phyloP scores from a whole-genome alignment of 208 protist genomes.

The Jaenimonas drosophilae region DNA sequence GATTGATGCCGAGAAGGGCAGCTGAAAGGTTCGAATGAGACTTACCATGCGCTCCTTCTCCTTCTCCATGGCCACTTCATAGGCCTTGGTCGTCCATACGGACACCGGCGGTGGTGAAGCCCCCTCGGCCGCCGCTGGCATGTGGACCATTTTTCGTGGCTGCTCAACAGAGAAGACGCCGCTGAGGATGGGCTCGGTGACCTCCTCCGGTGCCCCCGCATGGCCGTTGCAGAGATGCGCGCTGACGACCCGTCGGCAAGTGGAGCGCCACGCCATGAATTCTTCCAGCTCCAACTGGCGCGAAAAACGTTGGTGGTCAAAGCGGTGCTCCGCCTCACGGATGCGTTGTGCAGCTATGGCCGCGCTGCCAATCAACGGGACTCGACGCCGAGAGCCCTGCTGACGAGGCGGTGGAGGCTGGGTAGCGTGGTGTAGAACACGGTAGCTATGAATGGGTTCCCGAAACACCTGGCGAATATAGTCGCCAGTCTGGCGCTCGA shows the following conservation, averaged over 20 bases:
- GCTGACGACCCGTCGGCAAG: slow-evolving; percentile 36
- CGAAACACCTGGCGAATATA: too few relatives aligned
- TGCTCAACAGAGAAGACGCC: neutral
- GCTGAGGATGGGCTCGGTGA: neutral
- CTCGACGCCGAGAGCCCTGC: neutral
- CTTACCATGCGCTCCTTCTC: slow-evolving; percentile 18
- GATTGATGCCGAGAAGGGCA: slow-evolving; percentile 28
- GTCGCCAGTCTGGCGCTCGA: too few relatives aligned
- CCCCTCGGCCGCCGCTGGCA: neutral
- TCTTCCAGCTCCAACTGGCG: slow-evolving; percentile 45
- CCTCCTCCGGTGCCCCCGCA: neutral
- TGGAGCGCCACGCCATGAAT: slow-evolving; percentile 25
- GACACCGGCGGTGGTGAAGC: slow-evolving; percentile 18
- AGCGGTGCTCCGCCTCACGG: slow-evolving; percentile 21
- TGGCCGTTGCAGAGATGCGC: neutral
- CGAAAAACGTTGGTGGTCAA: slow-evolving; percentile 42
- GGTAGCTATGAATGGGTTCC: slow-evolving; percentile 41
- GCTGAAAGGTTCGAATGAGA: slow-evolving; percentile 22
- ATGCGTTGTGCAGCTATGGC: slow-evolving; percentile 9
- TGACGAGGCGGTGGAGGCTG: neutral
- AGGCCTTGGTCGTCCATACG: slow-evolving; percentile 41
- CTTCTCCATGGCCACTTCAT: slow-evolving; percentile 30
- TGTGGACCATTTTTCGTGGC: neutral
- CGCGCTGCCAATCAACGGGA: neutral
- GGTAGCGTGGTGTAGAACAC: slow-evolving; percentile 15